Percentiles rank a stretch among this genome's conserved stretches.
Evolutionary conservation across 352 stramenopile genomes (phyloP).

Genomic region (Phytophthora idaei): DNA sequence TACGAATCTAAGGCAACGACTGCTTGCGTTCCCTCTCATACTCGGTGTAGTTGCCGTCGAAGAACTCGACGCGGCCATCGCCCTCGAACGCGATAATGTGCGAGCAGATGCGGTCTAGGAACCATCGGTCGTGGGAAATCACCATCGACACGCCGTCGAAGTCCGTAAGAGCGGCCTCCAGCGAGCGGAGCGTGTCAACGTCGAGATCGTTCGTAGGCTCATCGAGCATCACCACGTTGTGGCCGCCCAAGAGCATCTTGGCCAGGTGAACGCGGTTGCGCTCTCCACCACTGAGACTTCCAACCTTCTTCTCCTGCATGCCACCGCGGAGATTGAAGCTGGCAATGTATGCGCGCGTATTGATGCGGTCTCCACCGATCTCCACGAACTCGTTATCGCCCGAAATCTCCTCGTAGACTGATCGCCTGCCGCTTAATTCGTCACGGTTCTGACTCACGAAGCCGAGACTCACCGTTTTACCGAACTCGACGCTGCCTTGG

Average conservation of each 20-base stretch:
- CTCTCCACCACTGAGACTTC: conserved; percentile 79
- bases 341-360: conserved; percentile 86
- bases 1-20: not conserved
- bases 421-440: conserved; percentile 62
- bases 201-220: conserved; percentile 90
- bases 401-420: conserved; percentile 88
- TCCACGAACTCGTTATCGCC: conserved; percentile 87
- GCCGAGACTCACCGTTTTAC: conserved; percentile 80
- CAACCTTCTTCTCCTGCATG: conserved; percentile 87
- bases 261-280: conserved; percentile 87
- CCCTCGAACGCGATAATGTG: conserved; percentile 89
- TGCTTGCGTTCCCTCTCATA: conserved; percentile 80
- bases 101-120: conserved; percentile 94
- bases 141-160: conserved; percentile 94
- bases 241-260: conserved; percentile 83
- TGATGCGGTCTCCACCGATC: conserved; percentile 75
- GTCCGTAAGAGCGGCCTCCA: conserved; percentile 84
- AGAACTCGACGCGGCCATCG: conserved; percentile 75
- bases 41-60: conserved; percentile 88
- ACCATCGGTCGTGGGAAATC: conserved; percentile 96
- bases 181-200: conserved; percentile 84
- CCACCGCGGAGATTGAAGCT: conserved; percentile 85
- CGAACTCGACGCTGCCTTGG: conserved; percentile 70
- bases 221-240: conserved; percentile 90
- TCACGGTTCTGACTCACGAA: conserved; percentile 83